These are phyloP conservation scores for Aureobasidium musti DNA, from an alignment of 2,329 filamentous ascomycete species.

Conservation along the genomic window DNA sequence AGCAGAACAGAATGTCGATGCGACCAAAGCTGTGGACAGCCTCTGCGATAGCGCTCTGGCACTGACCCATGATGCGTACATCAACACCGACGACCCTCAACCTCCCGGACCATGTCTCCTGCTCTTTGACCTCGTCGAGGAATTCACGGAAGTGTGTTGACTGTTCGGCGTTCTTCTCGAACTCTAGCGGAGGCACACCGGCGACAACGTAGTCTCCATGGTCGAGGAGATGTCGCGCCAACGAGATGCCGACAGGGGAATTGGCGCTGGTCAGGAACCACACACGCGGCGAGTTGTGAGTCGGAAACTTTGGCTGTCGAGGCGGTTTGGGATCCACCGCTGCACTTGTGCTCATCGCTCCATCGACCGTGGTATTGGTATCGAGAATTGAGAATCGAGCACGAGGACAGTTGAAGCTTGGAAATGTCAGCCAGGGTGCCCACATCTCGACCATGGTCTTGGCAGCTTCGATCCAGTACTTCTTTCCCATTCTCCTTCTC, in stretches of 20 bases:
- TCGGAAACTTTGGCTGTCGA: conserved; percentile 56
- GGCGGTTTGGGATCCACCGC: conserved; percentile 37
- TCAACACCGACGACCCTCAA: conserved; percentile 65
- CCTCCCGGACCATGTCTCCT: conserved; percentile 78
- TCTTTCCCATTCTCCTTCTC: neutral
- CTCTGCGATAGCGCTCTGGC: conserved; percentile 83
- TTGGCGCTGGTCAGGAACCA: conserved; percentile 91
- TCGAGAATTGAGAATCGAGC: neutral
- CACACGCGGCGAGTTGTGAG: conserved; percentile 70
- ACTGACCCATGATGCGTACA: conserved; percentile 65
- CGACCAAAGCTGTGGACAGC: conserved; percentile 80
- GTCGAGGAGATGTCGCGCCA: conserved; percentile 78
- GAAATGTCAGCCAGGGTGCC: neutral
- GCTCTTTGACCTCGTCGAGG: conserved; percentile 61
- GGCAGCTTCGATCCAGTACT: neutral
- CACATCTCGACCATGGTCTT: conserved; percentile 1
- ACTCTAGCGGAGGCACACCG: conserved; percentile 75
- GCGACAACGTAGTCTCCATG: conserved; percentile 91
- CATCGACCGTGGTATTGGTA: neutral
- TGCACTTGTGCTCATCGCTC: conserved; percentile 19
- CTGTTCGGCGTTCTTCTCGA: conserved; percentile 67
- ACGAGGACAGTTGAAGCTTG: neutral
- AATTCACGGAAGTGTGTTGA: conserved; percentile 79
- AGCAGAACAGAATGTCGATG: conserved; percentile 88
- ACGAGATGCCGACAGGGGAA: conserved; percentile 78